Evolutionary conservation across 768 basidiomycete genomes (phyloP).

Genomic region (Agaricus blazei): DNA sequence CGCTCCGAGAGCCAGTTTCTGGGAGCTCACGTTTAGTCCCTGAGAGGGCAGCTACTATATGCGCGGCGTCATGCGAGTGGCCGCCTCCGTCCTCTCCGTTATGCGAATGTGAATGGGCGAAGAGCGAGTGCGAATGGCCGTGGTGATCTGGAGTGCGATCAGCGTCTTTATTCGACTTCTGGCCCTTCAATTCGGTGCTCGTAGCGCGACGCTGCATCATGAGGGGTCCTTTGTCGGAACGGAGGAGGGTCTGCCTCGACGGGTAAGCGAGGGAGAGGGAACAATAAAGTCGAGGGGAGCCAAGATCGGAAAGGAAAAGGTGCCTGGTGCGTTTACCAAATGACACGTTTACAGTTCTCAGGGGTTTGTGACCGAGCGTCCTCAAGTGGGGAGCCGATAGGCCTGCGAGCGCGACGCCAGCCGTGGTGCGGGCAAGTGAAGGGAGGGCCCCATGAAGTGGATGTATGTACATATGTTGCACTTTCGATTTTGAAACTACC

Average conservation of each 20-base stretch:
- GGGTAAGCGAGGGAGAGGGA: background rate
- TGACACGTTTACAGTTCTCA: constrained; percentile 11
- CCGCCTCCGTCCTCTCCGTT: constrained; percentile 46
- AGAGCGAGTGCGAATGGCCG: constrained; percentile 57
- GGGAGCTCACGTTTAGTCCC: constrained; percentile 48
- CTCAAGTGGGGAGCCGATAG: background rate
- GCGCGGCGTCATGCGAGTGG: constrained; percentile 56
- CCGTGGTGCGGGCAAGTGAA: background rate
- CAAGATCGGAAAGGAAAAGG: background rate
- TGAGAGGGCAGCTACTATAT: constrained; percentile 61
- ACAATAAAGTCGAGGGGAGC: background rate
- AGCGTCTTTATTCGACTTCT: constrained; percentile 16
- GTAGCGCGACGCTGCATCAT: constrained; percentile 13
- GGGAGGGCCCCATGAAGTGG: background rate
- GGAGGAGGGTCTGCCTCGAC: background rate
- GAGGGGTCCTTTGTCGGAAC: background rate
- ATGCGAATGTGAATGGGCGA: constrained; percentile 64
- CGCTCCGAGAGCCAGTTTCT: background rate
- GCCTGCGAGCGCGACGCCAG: background rate
- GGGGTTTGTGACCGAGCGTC: background rate
- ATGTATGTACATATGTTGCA: constrained; percentile 1
- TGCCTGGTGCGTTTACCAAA: background rate
- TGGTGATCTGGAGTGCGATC: constrained; percentile 35
- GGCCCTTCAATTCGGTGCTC: constrained; percentile 11
- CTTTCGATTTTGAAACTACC: background rate